A percentile compares a stretch with the other conserved stretches of the same genome.
phyloP scores from a whole-genome alignment of 2,329 filamentous ascomycete species.

The Xylariaceae sp. region DNA sequence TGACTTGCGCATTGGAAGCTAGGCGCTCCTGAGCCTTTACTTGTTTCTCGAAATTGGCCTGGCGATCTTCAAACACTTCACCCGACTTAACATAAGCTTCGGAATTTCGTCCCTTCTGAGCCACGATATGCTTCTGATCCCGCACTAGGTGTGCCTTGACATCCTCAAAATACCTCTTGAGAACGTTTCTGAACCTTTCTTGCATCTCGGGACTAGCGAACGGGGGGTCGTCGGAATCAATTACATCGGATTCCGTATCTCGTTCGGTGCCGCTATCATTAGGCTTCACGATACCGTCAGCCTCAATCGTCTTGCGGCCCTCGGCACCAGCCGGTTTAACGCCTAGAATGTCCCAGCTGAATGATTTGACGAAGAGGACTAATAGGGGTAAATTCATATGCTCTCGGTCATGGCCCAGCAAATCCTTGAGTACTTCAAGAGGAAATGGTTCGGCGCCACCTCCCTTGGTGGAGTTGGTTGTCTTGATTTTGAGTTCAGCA shows the following conservation, averaged over 20 bases:
- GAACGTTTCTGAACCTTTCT: conserved; percentile 77
- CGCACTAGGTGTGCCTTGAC: conserved; percentile 81
- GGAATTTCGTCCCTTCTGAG: conserved; percentile 87
- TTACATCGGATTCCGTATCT: conserved; percentile 44
- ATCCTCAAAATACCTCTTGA: conserved; percentile 86
- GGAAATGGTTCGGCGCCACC: conserved; percentile 85
- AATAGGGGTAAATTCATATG: conserved; percentile 86
- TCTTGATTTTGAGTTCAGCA: conserved; percentile 52
- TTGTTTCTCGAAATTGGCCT: conserved; percentile 91
- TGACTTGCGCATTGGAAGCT: conserved; percentile 79
- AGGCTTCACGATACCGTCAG: conserved; percentile 62
- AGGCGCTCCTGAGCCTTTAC: conserved; percentile 88
- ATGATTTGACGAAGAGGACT: conserved; percentile 92
- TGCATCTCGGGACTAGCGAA: conserved; percentile 72
- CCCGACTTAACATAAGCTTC: conserved; percentile 98
- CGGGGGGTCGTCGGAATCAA: conserved; percentile 59
- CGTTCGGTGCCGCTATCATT: conserved; percentile 43
- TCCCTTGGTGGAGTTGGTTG: conserved; percentile 50
- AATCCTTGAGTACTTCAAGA: conserved; percentile 93
- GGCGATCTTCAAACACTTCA: conserved; percentile 95
- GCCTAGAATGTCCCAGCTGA: conserved; percentile 91
- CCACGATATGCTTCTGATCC: conserved; percentile 85
- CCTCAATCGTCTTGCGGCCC: conserved; percentile 76
- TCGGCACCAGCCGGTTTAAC: conserved; percentile 66
- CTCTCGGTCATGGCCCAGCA: conserved; percentile 88